phyloP scores from a whole-genome alignment of 1,139 yeast species.

The Pichia sp. region DNA sequence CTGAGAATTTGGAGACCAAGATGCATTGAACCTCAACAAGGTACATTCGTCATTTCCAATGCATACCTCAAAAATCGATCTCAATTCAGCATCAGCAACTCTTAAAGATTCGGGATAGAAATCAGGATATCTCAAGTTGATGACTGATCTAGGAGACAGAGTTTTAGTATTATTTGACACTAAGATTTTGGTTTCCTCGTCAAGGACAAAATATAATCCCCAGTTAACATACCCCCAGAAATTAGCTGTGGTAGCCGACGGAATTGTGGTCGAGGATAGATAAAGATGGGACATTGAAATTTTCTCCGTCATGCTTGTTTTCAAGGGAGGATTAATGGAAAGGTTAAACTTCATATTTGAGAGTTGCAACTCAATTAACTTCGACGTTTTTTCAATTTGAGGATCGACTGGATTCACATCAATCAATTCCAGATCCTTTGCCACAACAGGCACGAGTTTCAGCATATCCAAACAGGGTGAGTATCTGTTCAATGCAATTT shows the following conservation, averaged over 20 bases:
- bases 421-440: conserved; percentile 51
- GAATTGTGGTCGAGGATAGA: conserved; percentile 55
- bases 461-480: conserved; percentile 75
- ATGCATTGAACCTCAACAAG: conserved; percentile 59
- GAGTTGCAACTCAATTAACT: conserved; percentile 25
- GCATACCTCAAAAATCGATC: conserved; percentile 65
- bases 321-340: conserved; percentile 55
- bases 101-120: conserved; percentile 61
- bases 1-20: conserved; percentile 65
- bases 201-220: conserved; percentile 52
- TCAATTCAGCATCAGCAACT: conserved; percentile 70
- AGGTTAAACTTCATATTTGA: conserved; percentile 18
- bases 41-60: conserved; percentile 58
- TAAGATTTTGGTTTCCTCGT: conserved; percentile 11
- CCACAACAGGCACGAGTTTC: conserved; percentile 53
- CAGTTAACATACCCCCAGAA: conserved; percentile 91
- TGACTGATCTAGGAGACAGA: conserved; percentile 7
- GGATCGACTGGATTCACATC: conserved; percentile 20
- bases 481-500: conserved; percentile 59
- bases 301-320: conserved; percentile 66
- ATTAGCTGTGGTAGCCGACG: conserved; percentile 83
- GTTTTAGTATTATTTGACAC: conserved; percentile 7
- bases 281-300: conserved; percentile 67
- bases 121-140: conserved; percentile 46
- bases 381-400: conserved; percentile 21